Evolutionary conservation across 306 rosid species (phyloP), one percentile per base, ranked within the genome.

Genomic region (Glycine tomentella): DNA sequence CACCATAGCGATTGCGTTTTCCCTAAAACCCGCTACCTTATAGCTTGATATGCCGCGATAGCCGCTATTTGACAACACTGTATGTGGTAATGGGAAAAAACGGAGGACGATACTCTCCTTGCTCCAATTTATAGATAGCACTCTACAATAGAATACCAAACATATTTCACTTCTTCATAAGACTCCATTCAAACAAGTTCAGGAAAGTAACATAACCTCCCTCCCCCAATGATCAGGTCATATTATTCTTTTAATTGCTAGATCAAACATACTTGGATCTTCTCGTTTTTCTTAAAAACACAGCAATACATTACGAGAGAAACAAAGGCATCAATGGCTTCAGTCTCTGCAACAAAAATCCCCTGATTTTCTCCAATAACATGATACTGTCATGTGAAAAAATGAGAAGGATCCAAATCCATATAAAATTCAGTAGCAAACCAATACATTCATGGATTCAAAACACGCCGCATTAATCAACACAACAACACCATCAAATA

Each of bases 361-460:
- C 3, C 36, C n/a, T 45, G 8, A 68, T 1, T 50, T 45, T 33
- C 80, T 45, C 38, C 8, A 12, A 15, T 62, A 61, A 11, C 74
- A 77, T 36, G 3, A 40, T 62, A 50, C 44, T 52, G 3, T 42
- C 15, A 33, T 38, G 67, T 42, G 20, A 31, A 68, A 64, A 65
- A 64, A 62, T 38, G 4, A 38, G 49, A 65, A 50, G 16, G 9
- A 42, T 72, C 59, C 74, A 73, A 20, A 34, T 73, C 56, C 74
- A 73, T 14, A 51, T n/a, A n/a, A n/a, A n/a, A n/a, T n/a, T n/a
- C n/a, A n/a, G n/a, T n/a, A n/a, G n/a, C 64, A 75, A 66, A 66
- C 11, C 48, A 69, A 17, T 69, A 10, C 13, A 14, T 5, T n/a
- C 44, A 81, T 20, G n/a, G n/a, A 69, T 68, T 58, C 76, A 73